Base-by-base conservation (phyloP, 2,329 filamentous ascomycete species). In the Cladosporium sp. region DNA sequence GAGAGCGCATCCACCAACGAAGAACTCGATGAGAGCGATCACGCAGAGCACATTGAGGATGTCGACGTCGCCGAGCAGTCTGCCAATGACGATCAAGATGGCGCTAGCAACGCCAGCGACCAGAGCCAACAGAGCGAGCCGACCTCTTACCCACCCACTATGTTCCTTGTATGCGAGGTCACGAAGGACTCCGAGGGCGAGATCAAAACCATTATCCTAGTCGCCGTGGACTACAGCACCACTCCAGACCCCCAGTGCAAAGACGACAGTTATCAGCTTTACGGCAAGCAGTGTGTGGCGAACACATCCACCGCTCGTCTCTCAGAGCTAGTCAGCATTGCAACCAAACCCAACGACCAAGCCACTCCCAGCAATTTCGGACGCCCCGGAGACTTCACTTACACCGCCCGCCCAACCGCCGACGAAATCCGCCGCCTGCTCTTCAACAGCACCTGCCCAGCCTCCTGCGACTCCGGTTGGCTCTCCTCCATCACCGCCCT, bases 391-490 rank as follows among this genome's bases (percentile, higher is more conserved):
- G 38, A 43, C 36, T 49, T 55, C 15, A 30, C 2, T 6, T 41
- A 59, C 32, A 42, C 18, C 11, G 16, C 51, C 25, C 56, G 52
- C 27, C 60, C 60, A 12, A 36, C 25, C 18, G 58, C 54, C 22
- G 59, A 61, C 42, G 12, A 19, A n/a, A 43, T 60, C 18, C 59
- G 59, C 30, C 19, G 19, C 13, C n/a, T 35, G 20, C 20, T 57
- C 19, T 27, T 32, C 33, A 19, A 51, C 16, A 25, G 39, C 47
- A 18, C 51, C 36, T 55, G 53, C 38, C 51, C 51, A 4, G 43
- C 52, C 8, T 46, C 41, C 27, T 62, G 61, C 55, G 35, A 25
- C 9, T 38, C 52, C 11, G 61, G 61, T 36, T 60, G 42, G 27
- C 58, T 64, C 5, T n/a, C 41, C 12, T 47, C 38, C 30, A 49